Conservation (phyloP, 768 basidiomycete genomes). For the Lyophyllum shimeji region DNA sequence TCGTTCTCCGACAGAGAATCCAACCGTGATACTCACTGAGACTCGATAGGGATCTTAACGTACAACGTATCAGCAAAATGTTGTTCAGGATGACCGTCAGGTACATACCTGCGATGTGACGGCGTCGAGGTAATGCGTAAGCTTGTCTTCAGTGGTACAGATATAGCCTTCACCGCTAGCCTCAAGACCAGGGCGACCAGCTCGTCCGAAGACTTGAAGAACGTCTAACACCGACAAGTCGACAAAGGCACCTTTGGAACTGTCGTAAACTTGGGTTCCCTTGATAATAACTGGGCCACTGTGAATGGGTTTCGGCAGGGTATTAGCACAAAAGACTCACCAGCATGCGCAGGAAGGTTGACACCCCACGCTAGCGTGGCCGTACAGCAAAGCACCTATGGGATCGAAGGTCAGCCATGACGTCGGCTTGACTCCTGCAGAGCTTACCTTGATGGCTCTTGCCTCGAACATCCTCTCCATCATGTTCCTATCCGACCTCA, state of each 20-base stretch:
- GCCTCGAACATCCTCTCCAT: conserved; percentile 94
- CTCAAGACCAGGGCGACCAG: conserved; percentile 86
- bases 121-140: conserved; percentile 85
- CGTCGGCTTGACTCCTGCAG: not conserved
- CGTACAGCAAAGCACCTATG: conserved; percentile 95
- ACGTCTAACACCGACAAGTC: conserved; percentile 96
- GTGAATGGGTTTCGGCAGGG: conserved; percentile 4
- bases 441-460: conserved; percentile 79
- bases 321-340: conserved; percentile 34
- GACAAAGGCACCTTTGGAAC: conserved; percentile 83
- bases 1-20: not conserved
- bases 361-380: conserved; percentile 99
- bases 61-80: conserved; percentile 1
- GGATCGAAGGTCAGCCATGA: not conserved
- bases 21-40: conserved; percentile 57
- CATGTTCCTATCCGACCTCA: conserved; percentile 90
- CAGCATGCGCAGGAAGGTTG: conserved; percentile 96
- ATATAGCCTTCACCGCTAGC: conserved; percentile 96
- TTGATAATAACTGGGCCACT: conserved; percentile 79
- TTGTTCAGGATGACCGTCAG: not conserved
- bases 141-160: conserved; percentile 91
- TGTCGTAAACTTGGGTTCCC: conserved; percentile 96
- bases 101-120: conserved; percentile 77
- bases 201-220: conserved; percentile 95
- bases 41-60: conserved; percentile 88